Evolutionary conservation across 441 rosid species (phyloP), one percentile per base, ranked within the genome.

Genomic region (Mallotus repandus): DNA sequence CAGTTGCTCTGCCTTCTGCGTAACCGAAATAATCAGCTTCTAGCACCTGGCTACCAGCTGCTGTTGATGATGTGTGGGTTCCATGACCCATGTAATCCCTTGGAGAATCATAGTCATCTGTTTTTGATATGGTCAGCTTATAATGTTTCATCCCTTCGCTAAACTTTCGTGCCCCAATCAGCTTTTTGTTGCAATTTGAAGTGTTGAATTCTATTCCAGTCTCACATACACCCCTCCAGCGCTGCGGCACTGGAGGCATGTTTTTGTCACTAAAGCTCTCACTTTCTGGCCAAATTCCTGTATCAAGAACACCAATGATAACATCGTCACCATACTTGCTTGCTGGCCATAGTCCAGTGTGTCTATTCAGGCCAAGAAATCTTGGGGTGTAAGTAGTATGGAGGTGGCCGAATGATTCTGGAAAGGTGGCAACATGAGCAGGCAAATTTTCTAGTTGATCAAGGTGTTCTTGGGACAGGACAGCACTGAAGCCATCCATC

Each of bases 71-170:
- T 0, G 93, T 91, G 80, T 92, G 93, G 6, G 93, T 90, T 5
- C 97, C 97, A 48, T 94, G 98, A n/a, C 95, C 96, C 58, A 85
- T 86, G 6, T 86, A 96, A 62, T 94, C 97, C 68, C 91, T 86
- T 0, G 98, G 89, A 1, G 97, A 94, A 54, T 85, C 72, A 75
- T 86, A 94, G 84, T 94, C 91, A 19, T 86, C 72, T 12, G 89
- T 90, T 2, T 86, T 85, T 6, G 87, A 79, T 22, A 84, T 88
- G 29, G 77, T 86, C 5, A 83, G 79, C 4, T 70, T 71, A 0
- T 71, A 77, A 0, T 85, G 77, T 21, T 87, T 88, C 83, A 87
- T 89, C 49, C 97, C 97, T 22, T 88, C 82, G 11, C 93, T 78
- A 78, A 92, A 94, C 76, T 88, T 90, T 18, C 91, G 85, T 0